Evolutionary conservation across 306 rosid genomes (phyloP), one percentile per base, ranked within the genome.

Genomic region (Macrotyloma uniflorum): DNA sequence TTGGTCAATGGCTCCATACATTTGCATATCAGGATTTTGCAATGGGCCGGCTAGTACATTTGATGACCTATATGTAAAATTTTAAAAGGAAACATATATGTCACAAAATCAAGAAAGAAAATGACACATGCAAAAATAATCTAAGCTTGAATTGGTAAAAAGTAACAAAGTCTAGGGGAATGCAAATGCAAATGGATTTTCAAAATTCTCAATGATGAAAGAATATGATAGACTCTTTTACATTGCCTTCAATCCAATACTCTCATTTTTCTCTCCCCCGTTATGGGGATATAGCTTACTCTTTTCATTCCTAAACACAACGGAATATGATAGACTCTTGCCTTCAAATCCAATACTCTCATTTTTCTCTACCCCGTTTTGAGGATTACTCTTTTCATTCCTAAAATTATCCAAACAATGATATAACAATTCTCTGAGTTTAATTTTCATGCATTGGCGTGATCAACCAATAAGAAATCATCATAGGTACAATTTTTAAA

Each of bases 31-130:
- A 24, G 85, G 67, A 80, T 74, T 88, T 78, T 89, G 86, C 77
- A 85, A 51, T 19, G 93, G 83, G 85, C 87, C 82, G 67, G 89
- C 80, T 12, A 90, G 80, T 42, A 87, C 85, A 55, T 91, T 91
- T 35, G 96, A 89, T 42, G 98, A 90, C 86, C 99, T 96, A 76
- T 36, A 30, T 61, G 77, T 8, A 77, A 62, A 43, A 63, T 13
- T 49, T 0, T 55, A 76, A 67, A 8, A 67, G 77, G 40, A 11
- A 74, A 47, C 51, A 83, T 42, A 54, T 65, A 40, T 36, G 33
- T 28, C 22, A 55, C 55, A 71, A 79, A 23, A 30, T 26, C 30
- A 54, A 62, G 59, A 35, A 19, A 62, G 38, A 12, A 6, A 54
- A 79, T 24, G 43, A 5, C 26, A 70, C 13, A 6, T 13, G 57